A percentile compares a stretch with the other conserved stretches of the same genome.
Evolutionary conservation across 2,329 filamentous ascomycete genomes (phyloP).

Genomic region (Pseudogymnoascus sp.): DNA sequence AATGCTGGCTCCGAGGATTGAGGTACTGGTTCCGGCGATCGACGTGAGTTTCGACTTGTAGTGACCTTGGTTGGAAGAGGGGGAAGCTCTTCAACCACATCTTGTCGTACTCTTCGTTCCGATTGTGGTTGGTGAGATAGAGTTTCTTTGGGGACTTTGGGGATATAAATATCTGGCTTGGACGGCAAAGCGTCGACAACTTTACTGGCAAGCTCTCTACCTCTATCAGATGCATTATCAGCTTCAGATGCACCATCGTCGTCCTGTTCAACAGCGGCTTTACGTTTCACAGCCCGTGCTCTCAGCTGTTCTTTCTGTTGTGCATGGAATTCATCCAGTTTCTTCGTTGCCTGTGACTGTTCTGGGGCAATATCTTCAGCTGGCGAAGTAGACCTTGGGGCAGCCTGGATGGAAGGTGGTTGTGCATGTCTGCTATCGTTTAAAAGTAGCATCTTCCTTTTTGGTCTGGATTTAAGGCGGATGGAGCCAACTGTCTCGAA

Average conservation of each 20-base stretch:
- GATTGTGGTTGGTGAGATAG: neutral
- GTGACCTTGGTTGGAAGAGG: neutral
- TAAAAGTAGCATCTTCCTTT: slow-evolving; percentile 8
- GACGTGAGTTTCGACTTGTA: neutral
- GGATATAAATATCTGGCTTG: neutral
- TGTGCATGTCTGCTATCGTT: neutral
- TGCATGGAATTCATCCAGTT: neutral
- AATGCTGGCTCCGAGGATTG: neutral
- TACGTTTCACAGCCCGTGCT: neutral
- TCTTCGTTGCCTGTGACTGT: slow-evolving; percentile 9
- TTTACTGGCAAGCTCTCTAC: neutral
- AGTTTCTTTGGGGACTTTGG: neutral
- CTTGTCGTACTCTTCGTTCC: neutral
- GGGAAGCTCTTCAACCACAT: neutral
- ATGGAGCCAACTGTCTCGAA: neutral
- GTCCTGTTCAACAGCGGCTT: neutral
- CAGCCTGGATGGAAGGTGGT: neutral
- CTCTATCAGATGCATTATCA: too few species aligned
- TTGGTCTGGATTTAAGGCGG: slow-evolving; percentile 10
- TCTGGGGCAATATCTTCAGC: neutral
- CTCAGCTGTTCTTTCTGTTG: neutral
- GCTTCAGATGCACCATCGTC: neutral
- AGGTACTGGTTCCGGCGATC: neutral
- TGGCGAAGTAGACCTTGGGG: neutral
- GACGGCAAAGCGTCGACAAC: neutral